Percentiles rank a stretch among this genome's conserved stretches.
These are phyloP conservation scores for Sarocladium kiliense DNA, from an alignment of 2,329 filamentous ascomycete species.

Conservation along the genomic window DNA sequence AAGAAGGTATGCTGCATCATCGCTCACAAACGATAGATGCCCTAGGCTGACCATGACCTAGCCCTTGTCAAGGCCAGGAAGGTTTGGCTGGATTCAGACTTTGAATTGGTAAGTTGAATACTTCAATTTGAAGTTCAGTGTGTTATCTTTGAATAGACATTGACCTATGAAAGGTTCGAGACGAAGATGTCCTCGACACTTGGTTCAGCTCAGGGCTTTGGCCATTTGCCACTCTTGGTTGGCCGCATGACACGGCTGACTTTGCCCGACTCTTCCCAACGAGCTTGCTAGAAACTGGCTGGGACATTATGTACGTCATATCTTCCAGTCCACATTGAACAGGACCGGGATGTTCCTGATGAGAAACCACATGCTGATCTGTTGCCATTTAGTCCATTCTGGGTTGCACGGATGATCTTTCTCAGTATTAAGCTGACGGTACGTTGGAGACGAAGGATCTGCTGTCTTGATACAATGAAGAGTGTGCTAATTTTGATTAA, in stretches of 20 bases:
- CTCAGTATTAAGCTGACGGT: slow-evolving; percentile 76
- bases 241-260: slow-evolving; percentile 71
- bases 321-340: too few species aligned
- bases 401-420: slow-evolving; percentile 85
- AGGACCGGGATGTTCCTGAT: too few species aligned
- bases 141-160: too few species aligned
- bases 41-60: slow-evolving; percentile 52
- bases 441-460: background rate
- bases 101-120: slow-evolving; percentile 66
- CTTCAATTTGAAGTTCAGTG: too few species aligned
- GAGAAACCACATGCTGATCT: too few species aligned
- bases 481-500: slow-evolving; percentile 26
- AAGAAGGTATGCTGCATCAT: slow-evolving; percentile 52
- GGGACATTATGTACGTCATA: slow-evolving; percentile 58
- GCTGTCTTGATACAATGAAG: background rate
- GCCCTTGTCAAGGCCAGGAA: slow-evolving; percentile 51
- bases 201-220: slow-evolving; percentile 88
- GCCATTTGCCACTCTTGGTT: slow-evolving; percentile 82
- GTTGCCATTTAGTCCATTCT: slow-evolving; percentile 30
- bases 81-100: background rate
- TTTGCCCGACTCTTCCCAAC: slow-evolving; percentile 76
- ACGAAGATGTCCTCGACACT: slow-evolving; percentile 84
- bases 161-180: too few species aligned
- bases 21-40: slow-evolving; percentile 12
- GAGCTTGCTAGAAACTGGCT: slow-evolving; percentile 77